Evolutionary conservation across 2,329 filamentous ascomycete species (phyloP).

Genomic region (Hymenoscyphus linearis): DNA sequence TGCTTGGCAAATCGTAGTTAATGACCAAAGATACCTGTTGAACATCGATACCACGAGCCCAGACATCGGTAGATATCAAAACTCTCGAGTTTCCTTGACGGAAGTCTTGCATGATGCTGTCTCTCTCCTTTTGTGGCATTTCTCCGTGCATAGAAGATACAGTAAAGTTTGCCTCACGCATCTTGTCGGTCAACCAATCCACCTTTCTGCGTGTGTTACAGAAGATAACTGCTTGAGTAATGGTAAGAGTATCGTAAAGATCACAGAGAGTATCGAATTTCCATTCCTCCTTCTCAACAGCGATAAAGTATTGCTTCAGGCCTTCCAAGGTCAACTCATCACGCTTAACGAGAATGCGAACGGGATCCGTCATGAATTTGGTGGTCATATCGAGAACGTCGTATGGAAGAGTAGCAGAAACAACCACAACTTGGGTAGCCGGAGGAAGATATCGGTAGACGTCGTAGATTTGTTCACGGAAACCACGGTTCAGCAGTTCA

Average conservation of each 20-base stretch:
- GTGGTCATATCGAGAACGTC: conserved; percentile 99
- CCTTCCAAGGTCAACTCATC: conserved; percentile 97
- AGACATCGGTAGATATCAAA: conserved; percentile 93
- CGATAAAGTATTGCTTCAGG: conserved; percentile 98
- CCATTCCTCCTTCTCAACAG: conserved; percentile 99
- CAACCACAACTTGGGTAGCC: conserved; percentile 95
- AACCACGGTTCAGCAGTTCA: conserved; percentile 83
- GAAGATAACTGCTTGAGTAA: conserved; percentile 99
- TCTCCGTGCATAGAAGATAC: conserved; percentile 99
- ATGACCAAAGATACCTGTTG: conserved; percentile 99
- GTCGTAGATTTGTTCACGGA: conserved; percentile 98
- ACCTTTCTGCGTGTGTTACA: conserved; percentile 99
- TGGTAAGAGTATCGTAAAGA: conserved; percentile 98
- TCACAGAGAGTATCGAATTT: conserved; percentile 99
- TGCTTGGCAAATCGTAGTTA: conserved; percentile 98
- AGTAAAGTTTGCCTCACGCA: conserved; percentile 96
- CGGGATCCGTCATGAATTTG: conserved; percentile 99
- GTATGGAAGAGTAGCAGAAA: conserved; percentile 93
- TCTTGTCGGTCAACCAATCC: conserved; percentile 99
- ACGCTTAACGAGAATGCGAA: conserved; percentile 95
- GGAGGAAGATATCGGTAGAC: conserved; percentile 96
- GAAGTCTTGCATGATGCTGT: conserved; percentile 99
- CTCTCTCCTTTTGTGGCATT: conserved; percentile 97
- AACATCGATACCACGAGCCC: conserved; percentile 99
- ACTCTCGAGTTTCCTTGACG: conserved; percentile 97